Percentiles rank a stretch among this genome's conserved stretches.
Evolutionary conservation across 2,329 filamentous ascomycete species (phyloP).

Genomic region (Cryphonectria parasitica): DNA sequence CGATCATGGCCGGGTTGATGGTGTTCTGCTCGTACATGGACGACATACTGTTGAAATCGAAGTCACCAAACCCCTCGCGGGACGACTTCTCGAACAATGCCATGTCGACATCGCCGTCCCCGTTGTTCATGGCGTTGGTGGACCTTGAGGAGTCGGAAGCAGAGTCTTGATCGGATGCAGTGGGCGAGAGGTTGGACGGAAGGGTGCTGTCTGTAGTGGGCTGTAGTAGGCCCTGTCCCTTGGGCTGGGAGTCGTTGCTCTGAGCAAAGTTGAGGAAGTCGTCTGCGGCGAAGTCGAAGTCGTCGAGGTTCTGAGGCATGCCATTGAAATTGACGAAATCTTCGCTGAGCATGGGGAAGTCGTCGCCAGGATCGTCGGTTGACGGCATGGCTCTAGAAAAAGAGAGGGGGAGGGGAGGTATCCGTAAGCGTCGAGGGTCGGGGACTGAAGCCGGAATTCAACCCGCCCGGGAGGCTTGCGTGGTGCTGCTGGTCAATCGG

Average conservation of each 20-base stretch:
- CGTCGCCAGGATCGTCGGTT: conserved; percentile 19
- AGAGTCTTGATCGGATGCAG: conserved; percentile 52
- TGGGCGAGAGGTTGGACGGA: conserved; percentile 48
- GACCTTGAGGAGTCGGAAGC: conserved; percentile 55
- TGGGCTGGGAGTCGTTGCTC: conserved; percentile 25
- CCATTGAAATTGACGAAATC: conserved; percentile 19
- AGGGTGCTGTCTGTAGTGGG: conserved; percentile 38
- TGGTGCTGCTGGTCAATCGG: conserved; percentile 2
- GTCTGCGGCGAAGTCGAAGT: not conserved
- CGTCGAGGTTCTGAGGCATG: conserved; percentile 16
- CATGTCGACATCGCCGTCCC: conserved; percentile 51
- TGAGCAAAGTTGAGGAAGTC: conserved; percentile 26
- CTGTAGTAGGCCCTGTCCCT: conserved; percentile 30
- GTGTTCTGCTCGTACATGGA: conserved; percentile 43
- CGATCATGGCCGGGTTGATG: conserved; percentile 41
- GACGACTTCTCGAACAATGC: conserved; percentile 32
- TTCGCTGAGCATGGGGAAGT: conserved; percentile 26
- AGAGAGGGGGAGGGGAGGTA: not conserved
- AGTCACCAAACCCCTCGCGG: conserved; percentile 44
- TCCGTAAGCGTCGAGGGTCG: conserved; percentile 14
- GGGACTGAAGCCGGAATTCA: conserved; percentile 20
- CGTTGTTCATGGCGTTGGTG: conserved; percentile 46
- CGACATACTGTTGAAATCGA: conserved; percentile 42
- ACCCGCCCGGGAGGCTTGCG: conserved; percentile 22
- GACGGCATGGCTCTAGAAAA: conserved; percentile 23